Evolutionary conservation across 306 rosid species (phyloP).

Genomic region (Cucurbita maxima): DNA sequence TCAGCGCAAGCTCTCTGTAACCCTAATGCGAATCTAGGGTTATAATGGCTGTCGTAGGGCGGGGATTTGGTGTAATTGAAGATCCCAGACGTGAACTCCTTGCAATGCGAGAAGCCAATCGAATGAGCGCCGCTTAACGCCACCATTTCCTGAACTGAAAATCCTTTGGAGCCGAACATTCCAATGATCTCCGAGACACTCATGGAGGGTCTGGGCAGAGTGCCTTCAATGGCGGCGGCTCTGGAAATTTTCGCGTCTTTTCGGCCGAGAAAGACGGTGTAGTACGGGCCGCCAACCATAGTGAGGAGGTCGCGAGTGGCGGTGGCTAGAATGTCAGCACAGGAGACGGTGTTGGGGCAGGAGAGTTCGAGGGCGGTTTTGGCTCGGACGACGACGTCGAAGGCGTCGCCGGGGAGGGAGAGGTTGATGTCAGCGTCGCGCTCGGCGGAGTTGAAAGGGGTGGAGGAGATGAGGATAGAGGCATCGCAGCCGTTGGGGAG

Average conservation of each 20-base stretch:
- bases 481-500: slow-evolving; percentile 31
- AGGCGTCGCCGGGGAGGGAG: slow-evolving; percentile 40
- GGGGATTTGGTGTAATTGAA: slow-evolving; percentile 24
- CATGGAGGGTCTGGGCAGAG: slow-evolving; percentile 23
- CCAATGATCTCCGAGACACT: slow-evolving; percentile 15
- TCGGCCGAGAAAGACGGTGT: slow-evolving; percentile 24
- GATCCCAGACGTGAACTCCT: slow-evolving; percentile 26
- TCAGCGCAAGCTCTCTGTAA: slow-evolving; percentile 44
- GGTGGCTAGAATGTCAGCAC: slow-evolving; percentile 34
- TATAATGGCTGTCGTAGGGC: slow-evolving; percentile 27
- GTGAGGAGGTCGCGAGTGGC: slow-evolving; percentile 33
- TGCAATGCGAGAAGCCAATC: slow-evolving; percentile 72
- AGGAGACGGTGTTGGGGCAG: slow-evolving; percentile 31
- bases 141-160: slow-evolving; percentile 56
- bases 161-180: slow-evolving; percentile 41
- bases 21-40: slow-evolving; percentile 44
- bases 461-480: slow-evolving; percentile 25
- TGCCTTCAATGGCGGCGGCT: slow-evolving; percentile 22
- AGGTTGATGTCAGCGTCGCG: slow-evolving; percentile 39
- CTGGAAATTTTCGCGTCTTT: slow-evolving; percentile 18
- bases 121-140: slow-evolving; percentile 81
- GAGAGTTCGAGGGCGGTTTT: slow-evolving; percentile 38
- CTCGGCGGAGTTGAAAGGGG: slow-evolving; percentile 31
- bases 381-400: slow-evolving; percentile 29
- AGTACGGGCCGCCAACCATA: slow-evolving; percentile 34